A percentile compares a stretch with the other conserved stretches of the same genome.
phyloP scores from a whole-genome alignment of 768 basidiomycete species.

The Boletales sp. region DNA sequence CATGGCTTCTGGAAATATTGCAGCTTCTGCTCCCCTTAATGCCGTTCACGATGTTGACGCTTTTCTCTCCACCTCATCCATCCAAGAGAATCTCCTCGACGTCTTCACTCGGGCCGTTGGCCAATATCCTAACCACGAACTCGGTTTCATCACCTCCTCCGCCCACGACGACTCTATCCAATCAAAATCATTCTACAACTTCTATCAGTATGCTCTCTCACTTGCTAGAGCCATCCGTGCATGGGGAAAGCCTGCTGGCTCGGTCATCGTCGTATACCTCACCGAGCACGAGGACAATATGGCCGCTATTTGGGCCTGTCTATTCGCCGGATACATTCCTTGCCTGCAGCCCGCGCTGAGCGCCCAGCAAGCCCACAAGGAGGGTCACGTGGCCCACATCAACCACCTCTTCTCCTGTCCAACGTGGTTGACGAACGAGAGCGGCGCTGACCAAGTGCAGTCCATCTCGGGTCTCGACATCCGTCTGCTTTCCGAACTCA shows the following conservation, averaged over 20 bases:
- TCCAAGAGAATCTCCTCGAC: constrained; percentile 19
- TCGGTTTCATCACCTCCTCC: constrained; percentile 27
- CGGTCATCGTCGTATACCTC: constrained; percentile 24
- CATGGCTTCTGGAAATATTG: too few species aligned
- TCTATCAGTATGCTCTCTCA: constrained; percentile 3
- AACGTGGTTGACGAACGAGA: constrained; percentile 28
- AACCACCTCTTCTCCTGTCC: constrained; percentile 28
- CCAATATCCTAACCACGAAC: constrained; percentile 23
- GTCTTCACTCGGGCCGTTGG: constrained; percentile 19
- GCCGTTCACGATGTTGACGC: constrained; percentile 4
- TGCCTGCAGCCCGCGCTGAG: too few species aligned
- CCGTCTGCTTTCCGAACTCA: constrained; percentile 16
- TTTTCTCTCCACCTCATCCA: constrained; percentile 6
- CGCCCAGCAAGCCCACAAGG: too few species aligned
- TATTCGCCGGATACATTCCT: too few species aligned
- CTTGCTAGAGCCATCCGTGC: not conserved
- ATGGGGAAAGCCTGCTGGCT: constrained; percentile 23
- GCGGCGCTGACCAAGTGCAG: constrained; percentile 16
- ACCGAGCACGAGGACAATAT: too few species aligned
- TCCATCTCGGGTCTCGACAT: constrained; percentile 17
- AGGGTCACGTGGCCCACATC: constrained; percentile 28
- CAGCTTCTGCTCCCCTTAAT: not conserved
- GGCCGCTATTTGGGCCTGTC: too few species aligned
- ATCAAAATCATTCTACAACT: constrained; percentile 21
- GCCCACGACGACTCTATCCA: constrained; percentile 28